Evolutionary conservation across 768 basidiomycete genomes (phyloP), one percentile per base, ranked within the genome.

Genomic region (Kwoniella dendrophila): DNA sequence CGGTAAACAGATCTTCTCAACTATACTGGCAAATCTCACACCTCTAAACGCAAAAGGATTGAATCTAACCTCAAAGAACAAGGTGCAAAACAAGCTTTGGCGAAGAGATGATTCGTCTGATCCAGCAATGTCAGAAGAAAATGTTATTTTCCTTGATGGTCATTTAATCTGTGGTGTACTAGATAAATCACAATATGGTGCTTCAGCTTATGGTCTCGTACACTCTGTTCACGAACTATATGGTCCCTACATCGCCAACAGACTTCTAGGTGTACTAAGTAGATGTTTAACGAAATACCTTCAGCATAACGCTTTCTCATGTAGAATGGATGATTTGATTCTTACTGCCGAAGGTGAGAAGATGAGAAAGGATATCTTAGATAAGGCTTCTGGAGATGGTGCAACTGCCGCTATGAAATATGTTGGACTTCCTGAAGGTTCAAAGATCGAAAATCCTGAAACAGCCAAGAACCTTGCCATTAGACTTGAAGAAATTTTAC

Each of bases 201-300:
- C 96, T 24, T 88, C 90, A 1, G 90, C 96, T 18, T 98, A 89
- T 75, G 96, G 96, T 77, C 85, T 99, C 38, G 92, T 98, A 11
- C 96, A 99, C 79, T 97, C 96, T 0, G 88, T 94, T 18, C 91
- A 94, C 78, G 96, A 99, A 70, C 81, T 99, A 7, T 99, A 97
- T 75, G 94, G 96, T 12, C 83, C 94, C 10, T 88, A 89, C 53
- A 81, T 86, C 22, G 95, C 96, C 4, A 95, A 94, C 53, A 87
- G 87, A 72, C 86, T 99, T 14, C 87, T 99, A 20, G 92, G 94
- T 53, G 87, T 97, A 63, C 86, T 98, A 62, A 90, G 90, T 76
- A 88, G 96, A 56, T 82, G 98, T 32, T 92, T 99, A 80, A 97
- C 96, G 44, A 98, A 96, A 76, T 98, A 90, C 80, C 83, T 99